These are phyloP conservation scores for Cercospora beticola DNA, from an alignment of 2,329 filamentous ascomycete genomes.

Conservation along the genomic window DNA sequence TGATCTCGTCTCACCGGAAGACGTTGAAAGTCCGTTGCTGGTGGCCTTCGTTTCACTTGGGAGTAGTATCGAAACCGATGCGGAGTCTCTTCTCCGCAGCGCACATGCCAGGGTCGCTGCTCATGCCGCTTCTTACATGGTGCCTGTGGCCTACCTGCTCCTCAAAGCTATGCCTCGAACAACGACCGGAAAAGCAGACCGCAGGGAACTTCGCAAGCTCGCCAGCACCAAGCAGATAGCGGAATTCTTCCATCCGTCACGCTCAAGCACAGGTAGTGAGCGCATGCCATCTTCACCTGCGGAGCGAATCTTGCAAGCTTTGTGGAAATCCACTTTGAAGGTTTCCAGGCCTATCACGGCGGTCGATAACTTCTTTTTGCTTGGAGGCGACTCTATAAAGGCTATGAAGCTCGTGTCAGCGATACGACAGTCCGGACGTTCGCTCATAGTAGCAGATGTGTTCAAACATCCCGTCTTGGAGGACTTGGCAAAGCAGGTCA, in stretches of 20 bases:
- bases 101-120: neutral
- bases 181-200: neutral
- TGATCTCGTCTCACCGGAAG: neutral
- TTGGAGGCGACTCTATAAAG: conserved; percentile 43
- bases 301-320: neutral
- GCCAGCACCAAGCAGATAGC: neutral
- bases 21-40: neutral
- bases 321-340: conserved; percentile 4
- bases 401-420: neutral
- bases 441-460: neutral
- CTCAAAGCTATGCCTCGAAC: neutral
- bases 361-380: conserved; percentile 46
- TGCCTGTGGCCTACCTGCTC: conserved; percentile 1
- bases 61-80: neutral
- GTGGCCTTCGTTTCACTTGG: neutral
- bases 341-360: neutral
- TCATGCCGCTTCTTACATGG: conserved; percentile 2
- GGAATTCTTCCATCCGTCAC: neutral
- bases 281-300: neutral
- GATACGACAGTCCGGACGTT: neutral
- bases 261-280: neutral
- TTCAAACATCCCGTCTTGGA: neutral
- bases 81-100: neutral
- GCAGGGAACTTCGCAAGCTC: neutral
- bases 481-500: neutral